A percentile compares a stretch with the other conserved stretches of the same genome.
Evolutionary conservation across 345 rosid species (phyloP).

Genomic region (Syzygium grande): DNA sequence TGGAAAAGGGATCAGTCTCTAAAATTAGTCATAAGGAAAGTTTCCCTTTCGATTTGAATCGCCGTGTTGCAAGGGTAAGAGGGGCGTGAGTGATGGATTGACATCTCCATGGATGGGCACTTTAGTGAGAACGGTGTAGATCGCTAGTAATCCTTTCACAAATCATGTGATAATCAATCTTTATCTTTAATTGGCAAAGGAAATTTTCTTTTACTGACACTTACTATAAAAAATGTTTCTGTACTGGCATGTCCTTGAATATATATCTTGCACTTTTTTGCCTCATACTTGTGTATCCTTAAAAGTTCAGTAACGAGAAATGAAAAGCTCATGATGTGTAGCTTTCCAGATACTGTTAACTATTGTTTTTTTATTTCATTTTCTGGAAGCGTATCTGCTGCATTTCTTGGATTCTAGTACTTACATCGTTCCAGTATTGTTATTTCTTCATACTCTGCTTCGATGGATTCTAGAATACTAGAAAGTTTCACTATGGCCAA

Average conservation of each 20-base stretch:
- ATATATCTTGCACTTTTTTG: not conserved
- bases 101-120: not conserved
- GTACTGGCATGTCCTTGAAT: not conserved
- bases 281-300: not conserved
- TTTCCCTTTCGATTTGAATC: not conserved
- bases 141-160: not conserved
- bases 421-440: not conserved
- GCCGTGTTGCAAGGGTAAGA: too few species aligned
- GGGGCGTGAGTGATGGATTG: not conserved
- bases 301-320: not conserved
- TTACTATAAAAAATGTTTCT: not conserved
- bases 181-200: not conserved
- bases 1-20: not conserved
- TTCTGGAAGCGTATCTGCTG: not conserved
- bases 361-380: not conserved
- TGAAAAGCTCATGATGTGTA: not conserved
- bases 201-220: not conserved
- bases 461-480: not conserved
- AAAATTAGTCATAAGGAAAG: not conserved
- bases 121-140: not conserved
- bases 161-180: not conserved
- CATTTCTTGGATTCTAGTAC: not conserved
- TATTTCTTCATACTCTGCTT: not conserved
- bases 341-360: not conserved
- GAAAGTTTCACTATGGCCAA: not conserved